Conservation (phyloP, 371 early-diverging fungal genomes). For the Parasitella parasitica region DNA sequence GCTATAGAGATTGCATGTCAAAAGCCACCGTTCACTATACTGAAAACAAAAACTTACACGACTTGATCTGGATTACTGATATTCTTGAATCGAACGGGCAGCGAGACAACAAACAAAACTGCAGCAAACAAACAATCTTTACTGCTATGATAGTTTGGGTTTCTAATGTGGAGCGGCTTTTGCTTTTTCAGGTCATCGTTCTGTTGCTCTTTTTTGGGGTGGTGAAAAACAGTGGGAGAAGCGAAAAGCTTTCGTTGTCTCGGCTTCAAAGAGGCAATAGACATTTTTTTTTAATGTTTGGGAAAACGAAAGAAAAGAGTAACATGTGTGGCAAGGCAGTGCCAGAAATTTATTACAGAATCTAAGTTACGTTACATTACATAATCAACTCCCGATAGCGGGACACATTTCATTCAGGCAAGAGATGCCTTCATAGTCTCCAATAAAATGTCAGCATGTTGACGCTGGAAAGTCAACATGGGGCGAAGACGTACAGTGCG, state of each 20-base stretch:
- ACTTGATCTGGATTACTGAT: slow-evolving; percentile 22
- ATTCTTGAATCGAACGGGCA: slow-evolving; percentile 20
- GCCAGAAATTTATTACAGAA: neutral
- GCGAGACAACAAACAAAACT: slow-evolving; percentile 12
- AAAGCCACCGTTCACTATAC: neutral
- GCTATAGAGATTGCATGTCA: slow-evolving; percentile 9
- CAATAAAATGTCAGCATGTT: slow-evolving; percentile 72
- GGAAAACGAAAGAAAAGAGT: neutral
- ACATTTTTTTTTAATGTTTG: neutral
- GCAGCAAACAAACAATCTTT: slow-evolving; percentile 13
- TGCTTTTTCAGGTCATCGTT: slow-evolving; percentile 1
- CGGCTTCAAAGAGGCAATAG: neutral
- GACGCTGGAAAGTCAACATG: slow-evolving; percentile 69
- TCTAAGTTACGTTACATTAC: too few relatives aligned
- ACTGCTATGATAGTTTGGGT: neutral
- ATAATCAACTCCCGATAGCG: too few relatives aligned
- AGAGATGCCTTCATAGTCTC: slow-evolving; percentile 46
- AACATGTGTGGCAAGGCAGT: neutral
- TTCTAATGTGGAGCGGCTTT: neutral
- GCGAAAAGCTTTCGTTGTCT: neutral
- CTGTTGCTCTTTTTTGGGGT: neutral
- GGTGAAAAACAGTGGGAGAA: neutral
- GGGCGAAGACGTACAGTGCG: slow-evolving; percentile 67
- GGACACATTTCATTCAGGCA: too few relatives aligned
- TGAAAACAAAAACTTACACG: slow-evolving; percentile 15